A percentile compares a stretch with the other conserved stretches of the same genome.
These are phyloP conservation scores for Beauveria brongniartii DNA, from an alignment of 2,329 filamentous ascomycete genomes.

Conservation along the genomic window DNA sequence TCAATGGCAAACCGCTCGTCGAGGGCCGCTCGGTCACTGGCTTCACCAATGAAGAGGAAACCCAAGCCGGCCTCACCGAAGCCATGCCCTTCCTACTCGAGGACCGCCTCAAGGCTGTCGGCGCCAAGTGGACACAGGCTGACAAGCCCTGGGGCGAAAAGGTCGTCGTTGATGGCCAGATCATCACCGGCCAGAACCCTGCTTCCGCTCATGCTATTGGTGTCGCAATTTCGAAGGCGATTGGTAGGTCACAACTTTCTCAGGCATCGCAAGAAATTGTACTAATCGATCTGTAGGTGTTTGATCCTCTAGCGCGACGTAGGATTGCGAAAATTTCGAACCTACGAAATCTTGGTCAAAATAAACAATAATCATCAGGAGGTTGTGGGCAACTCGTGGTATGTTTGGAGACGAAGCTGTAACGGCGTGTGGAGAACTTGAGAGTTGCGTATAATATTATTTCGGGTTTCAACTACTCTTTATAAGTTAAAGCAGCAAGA, in stretches of 20 bases:
- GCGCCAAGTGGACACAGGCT: constrained; percentile 50
- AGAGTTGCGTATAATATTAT: too few relatives aligned
- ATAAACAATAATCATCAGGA: too few relatives aligned
- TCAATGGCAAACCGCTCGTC: constrained; percentile 45
- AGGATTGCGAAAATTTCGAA: too few relatives aligned
- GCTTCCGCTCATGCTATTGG: constrained; percentile 43
- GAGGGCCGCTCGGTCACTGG: constrained; percentile 50
- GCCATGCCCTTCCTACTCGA: constrained; percentile 54
- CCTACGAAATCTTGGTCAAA: too few relatives aligned
- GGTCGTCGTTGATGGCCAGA: constrained; percentile 40
- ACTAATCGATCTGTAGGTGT: background rate
- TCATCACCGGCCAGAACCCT: constrained; percentile 54
- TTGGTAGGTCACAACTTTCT: constrained; percentile 20
- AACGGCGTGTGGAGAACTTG: too few relatives aligned
- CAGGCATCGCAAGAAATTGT: background rate
- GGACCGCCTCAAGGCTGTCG: constrained; percentile 41
- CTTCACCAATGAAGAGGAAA: constrained; percentile 52
- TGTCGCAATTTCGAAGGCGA: constrained; percentile 40
- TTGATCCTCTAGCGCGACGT: background rate
- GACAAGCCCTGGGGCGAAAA: constrained; percentile 40
- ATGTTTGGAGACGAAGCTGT: too few relatives aligned
- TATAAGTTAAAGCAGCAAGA: too few relatives aligned
- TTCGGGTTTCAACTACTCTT: too few relatives aligned
- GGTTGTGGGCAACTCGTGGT: too few relatives aligned
- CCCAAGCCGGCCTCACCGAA: constrained; percentile 36